Conservation (phyloP, 768 basidiomycete genomes). For the Boletales sp. region DNA sequence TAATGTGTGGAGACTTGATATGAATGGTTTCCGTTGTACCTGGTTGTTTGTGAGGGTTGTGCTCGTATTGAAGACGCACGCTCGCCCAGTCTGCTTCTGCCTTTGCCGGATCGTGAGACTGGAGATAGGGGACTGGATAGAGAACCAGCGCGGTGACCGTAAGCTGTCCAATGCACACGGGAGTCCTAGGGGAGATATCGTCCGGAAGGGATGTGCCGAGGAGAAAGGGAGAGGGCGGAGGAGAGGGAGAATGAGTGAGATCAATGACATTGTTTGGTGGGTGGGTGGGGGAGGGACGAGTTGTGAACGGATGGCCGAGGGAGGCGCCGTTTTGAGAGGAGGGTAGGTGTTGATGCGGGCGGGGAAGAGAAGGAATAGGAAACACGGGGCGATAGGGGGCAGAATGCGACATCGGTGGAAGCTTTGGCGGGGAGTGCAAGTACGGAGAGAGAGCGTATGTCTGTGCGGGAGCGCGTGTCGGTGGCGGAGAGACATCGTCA, state of each 20-base stretch:
- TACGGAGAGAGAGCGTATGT: conserved; percentile 21
- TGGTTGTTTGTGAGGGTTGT: conserved; percentile 48
- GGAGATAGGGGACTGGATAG: conserved; percentile 73
- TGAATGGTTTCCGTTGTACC: conserved; percentile 69
- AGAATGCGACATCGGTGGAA: conserved; percentile 15
- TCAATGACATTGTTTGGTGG: conserved; percentile 62
- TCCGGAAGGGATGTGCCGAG: conserved; percentile 38
- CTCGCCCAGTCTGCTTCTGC: conserved; percentile 61
- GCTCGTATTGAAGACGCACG: conserved; percentile 71
- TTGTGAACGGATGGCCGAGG: conserved; percentile 16
- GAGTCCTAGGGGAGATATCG: conserved; percentile 73
- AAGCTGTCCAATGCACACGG: conserved; percentile 85
- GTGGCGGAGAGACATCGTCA: conserved; percentile 47
- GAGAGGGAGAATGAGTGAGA: conserved; percentile 63
- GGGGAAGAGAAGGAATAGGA: conserved; percentile 38
- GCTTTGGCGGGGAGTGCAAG: conserved; percentile 25
- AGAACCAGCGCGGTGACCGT: conserved; percentile 80
- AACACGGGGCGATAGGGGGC: conserved; percentile 49
- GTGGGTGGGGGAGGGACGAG: conserved; percentile 21
- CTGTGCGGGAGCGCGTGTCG: conserved; percentile 33
- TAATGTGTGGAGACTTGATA: conserved; percentile 61
- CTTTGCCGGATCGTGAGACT: conserved; percentile 37
- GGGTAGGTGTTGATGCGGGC: conserved; percentile 18
- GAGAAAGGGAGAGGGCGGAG: conserved; percentile 38
- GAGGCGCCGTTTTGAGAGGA: conserved; percentile 24